phyloP scores from a whole-genome alignment of 257 asterid species.

The Plantago ovata region DNA sequence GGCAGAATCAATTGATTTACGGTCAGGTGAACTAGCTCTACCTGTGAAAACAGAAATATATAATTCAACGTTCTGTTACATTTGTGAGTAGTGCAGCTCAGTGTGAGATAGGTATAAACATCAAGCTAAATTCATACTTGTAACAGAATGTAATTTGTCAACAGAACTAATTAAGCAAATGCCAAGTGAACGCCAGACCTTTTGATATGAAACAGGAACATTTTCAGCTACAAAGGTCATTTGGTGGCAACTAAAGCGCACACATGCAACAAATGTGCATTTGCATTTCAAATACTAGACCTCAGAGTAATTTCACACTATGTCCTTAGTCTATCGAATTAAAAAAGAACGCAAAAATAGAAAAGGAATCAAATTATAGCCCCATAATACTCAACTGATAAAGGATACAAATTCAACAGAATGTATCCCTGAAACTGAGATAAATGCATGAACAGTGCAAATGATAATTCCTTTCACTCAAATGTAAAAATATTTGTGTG shows the following conservation, averaged over 20 bases:
- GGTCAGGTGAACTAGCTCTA: slow-evolving; percentile 22
- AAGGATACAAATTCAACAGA: neutral
- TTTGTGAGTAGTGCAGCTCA: neutral
- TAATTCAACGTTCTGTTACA: neutral
- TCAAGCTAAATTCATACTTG: neutral
- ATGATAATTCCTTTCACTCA: no score
- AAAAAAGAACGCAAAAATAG: neutral
- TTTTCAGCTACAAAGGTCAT: neutral
- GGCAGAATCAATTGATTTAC: slow-evolving; percentile 23
- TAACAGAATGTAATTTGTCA: no score
- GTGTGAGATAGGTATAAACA: neutral
- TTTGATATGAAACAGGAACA: neutral
- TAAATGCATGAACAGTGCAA: no score
- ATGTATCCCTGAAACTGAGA: no score
- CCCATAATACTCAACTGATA: neutral
- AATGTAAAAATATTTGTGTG: no score
- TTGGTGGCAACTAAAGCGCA: neutral
- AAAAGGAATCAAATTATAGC: neutral
- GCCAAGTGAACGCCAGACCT: no score
- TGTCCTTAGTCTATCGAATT: neutral
- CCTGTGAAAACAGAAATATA: slow-evolving; percentile 15
- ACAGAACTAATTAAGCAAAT: no score
- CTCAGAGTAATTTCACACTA: neutral
- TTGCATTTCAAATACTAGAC: neutral
- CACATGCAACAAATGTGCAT: neutral